These are phyloP conservation scores for Paecilomyces sp. DNA, from an alignment of 2,329 filamentous ascomycete species.

Conservation along the genomic window DNA sequence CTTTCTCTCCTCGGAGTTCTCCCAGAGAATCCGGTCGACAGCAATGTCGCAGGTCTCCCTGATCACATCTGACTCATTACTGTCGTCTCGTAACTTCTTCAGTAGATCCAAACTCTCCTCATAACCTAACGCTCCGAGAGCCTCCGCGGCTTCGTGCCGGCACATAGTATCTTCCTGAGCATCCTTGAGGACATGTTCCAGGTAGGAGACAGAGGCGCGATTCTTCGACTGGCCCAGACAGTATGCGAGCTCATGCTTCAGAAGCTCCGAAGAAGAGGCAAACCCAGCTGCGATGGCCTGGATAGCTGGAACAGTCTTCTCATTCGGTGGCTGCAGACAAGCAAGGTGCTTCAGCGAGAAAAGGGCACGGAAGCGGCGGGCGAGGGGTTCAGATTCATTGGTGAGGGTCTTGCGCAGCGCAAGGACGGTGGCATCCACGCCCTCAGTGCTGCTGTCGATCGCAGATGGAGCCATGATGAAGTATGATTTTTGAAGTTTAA, in stretches of 20 bases:
- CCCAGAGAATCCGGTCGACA: conserved; percentile 89
- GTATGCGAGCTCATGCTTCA: conserved; percentile 97
- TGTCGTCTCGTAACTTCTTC: conserved; percentile 64
- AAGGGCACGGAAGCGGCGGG: conserved; percentile 86
- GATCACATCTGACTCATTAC: conserved; percentile 71
- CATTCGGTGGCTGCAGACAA: conserved; percentile 52
- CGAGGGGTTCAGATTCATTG: conserved; percentile 73
- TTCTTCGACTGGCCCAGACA: conserved; percentile 90
- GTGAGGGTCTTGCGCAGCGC: conserved; percentile 63
- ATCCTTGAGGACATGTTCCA: conserved; percentile 69
- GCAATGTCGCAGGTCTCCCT: conserved; percentile 96
- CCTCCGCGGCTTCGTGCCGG: conserved; percentile 92
- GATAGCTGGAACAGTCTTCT: conserved; percentile 56
- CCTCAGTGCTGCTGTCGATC: conserved; percentile 14
- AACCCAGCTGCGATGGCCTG: conserved; percentile 85
- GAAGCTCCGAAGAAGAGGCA: conserved; percentile 71
- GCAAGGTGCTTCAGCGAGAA: conserved; percentile 97
- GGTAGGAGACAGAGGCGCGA: conserved; percentile 61
- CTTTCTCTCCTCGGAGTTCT: conserved; percentile 65
- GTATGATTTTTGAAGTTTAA: conserved; percentile 1
- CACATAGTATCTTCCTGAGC: conserved; percentile 87
- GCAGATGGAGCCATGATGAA: conserved; percentile 25
- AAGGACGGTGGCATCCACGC: conserved; percentile 30
- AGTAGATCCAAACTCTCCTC: conserved; percentile 66
- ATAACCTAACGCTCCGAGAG: conserved; percentile 79